Evolutionary conservation across 1,284 basidiomycete species (phyloP), one percentile per base, ranked within the genome.

Genomic region (Moesziomyces antarcticus): DNA sequence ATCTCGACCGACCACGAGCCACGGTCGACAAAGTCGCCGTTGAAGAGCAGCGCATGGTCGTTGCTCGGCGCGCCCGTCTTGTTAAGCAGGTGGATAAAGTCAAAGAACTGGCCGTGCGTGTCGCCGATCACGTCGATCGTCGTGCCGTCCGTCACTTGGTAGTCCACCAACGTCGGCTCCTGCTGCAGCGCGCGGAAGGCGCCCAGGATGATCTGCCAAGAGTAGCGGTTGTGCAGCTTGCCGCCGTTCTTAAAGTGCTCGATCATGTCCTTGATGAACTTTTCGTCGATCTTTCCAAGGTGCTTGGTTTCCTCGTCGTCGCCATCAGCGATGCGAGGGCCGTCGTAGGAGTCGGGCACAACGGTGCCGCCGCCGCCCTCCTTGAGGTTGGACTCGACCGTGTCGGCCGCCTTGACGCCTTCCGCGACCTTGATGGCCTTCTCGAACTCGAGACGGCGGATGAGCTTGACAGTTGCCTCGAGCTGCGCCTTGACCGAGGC

Each of bases 1-100:
- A 98, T 95, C 86, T 99, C 97, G 63, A 97, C 92, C 11, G 93
- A 93, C 95, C 95, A 97, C 35, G 92, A 94, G 16, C 96, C 97
- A 66, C 97, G 90, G 85, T 99, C 97, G 43, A 99, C 97, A 72
- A 77, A 76, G 66, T 75, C 72, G 50, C 82, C 82, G 59, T 83
- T 83, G 77, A 82, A 83, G 24, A 83, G 75, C 24, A 83, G 53
- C 6, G 80, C 81, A 50, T 84, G 82, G 13, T 45, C 71, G 10
- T 74, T 62, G 33, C 70, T 75, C 3, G 83, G 83, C 37, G 55
- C 54, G 22, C 93, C 93, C 0, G 96, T 97, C 75, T 97, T 87
- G 7, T 90, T 90, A 76, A 93, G 89, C 16, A 99, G 87, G 86
- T 98, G 91, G 57, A 94, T 86, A 79, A 98, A 88, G 85, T 98